These are phyloP conservation scores for Calonectria fujianensis DNA, from an alignment of 2,329 filamentous ascomycete species.

Conservation along the genomic window DNA sequence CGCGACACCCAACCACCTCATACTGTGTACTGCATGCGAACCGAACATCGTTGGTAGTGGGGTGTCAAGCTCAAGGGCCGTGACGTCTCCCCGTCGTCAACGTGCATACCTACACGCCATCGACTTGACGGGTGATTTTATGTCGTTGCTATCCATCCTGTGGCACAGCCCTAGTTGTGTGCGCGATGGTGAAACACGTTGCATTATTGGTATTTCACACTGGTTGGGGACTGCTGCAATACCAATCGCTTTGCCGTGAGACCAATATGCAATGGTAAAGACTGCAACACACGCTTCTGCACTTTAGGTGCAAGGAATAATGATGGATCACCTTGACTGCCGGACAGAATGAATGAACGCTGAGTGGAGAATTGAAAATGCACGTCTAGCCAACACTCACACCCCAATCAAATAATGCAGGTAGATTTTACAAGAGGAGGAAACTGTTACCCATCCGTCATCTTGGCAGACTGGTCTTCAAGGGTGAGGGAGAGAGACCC, in stretches of 20 bases:
- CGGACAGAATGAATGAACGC: not conserved
- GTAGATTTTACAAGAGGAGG: slow-evolving; percentile 4
- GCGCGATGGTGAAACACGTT: slow-evolving; percentile 34
- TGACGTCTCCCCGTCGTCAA: slow-evolving; percentile 21
- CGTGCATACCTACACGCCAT: slow-evolving; percentile 24
- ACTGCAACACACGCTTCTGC: not conserved
- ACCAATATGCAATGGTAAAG: not conserved
- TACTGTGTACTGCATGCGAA: slow-evolving; percentile 35
- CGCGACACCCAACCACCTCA: slow-evolving; percentile 23
- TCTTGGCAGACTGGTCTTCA: not conserved
- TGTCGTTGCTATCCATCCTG: slow-evolving; percentile 8
- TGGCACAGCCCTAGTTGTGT: slow-evolving; percentile 30
- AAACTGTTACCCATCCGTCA: slow-evolving; percentile 5
- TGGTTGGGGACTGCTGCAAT: slow-evolving; percentile 27
- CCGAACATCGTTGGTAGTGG: slow-evolving; percentile 32
- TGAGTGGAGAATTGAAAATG: slow-evolving; percentile 1
- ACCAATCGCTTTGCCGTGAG: slow-evolving; percentile 7
- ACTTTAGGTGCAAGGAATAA: slow-evolving; percentile 9
- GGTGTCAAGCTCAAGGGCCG: slow-evolving; percentile 6
- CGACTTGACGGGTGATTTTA: slow-evolving; percentile 20
- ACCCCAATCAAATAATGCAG: not conserved
- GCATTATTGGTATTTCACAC: slow-evolving; percentile 27
- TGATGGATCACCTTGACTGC: not conserved
- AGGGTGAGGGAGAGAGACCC: not conserved
- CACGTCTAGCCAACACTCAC: not conserved